Percentiles rank a stretch among this genome's conserved stretches.
phyloP scores from a whole-genome alignment of 75 land plant genomes.

The Pinus albicaulis region DNA sequence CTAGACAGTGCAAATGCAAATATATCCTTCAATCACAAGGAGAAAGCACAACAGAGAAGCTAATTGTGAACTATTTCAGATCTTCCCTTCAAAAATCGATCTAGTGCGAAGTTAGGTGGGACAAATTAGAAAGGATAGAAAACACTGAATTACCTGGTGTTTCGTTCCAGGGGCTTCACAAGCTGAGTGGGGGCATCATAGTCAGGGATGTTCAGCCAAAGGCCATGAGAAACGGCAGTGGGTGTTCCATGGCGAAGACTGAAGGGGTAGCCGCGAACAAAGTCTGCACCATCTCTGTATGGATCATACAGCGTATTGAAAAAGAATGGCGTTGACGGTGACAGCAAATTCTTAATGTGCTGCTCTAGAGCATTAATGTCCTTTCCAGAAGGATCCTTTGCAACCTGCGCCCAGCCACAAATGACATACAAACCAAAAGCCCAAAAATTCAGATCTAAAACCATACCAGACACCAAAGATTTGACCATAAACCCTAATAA shows the following conservation, averaged over 20 bases:
- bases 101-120: not conserved
- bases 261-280: constrained; percentile 57
- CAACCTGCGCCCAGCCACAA: constrained; percentile 36
- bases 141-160: constrained; percentile 1
- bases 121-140: no score
- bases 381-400: constrained; percentile 72
- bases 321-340: constrained; percentile 48
- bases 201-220: constrained; percentile 83
- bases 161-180: constrained; percentile 52
- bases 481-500: no score
- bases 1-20: no score
- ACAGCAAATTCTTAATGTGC: constrained; percentile 50
- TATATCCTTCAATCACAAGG: no score
- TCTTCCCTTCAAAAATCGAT: not conserved
- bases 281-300: constrained; percentile 48
- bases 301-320: constrained; percentile 64
- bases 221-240: constrained; percentile 81
- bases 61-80: not conserved
- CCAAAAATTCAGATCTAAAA: no score
- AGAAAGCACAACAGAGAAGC: no score
- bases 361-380: constrained; percentile 72
- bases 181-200: constrained; percentile 89
- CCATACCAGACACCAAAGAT: no score
- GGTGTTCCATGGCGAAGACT: constrained; percentile 60
- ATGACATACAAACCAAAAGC: no score